Base-by-base conservation (phyloP, 2,329 filamentous ascomycete genomes). In the Fusarium camptoceras region DNA sequence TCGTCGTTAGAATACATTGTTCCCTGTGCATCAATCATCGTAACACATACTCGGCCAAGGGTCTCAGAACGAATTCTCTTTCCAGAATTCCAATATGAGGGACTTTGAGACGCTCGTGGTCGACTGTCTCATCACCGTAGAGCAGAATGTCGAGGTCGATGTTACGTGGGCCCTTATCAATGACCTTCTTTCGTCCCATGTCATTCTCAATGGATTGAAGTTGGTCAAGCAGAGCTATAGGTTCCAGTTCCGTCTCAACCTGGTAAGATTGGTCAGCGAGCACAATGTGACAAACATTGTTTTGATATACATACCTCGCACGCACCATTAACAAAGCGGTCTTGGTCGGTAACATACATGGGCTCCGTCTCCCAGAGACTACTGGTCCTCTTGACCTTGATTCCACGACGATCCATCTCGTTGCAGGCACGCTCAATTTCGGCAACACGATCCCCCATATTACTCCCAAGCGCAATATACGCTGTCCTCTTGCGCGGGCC, bases 341-440 rank as follows among this genome's bases (percentile, higher is more conserved):
- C 90, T 79, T 99, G 96, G 68, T 98, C 92, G 68, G 92, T 83
- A 69, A 98, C 92, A 80, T 99, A 99, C 96, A 99, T 99, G 24
- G 96, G 94, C 74, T 93, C 90, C 6, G 95, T 99, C 82, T 98
- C 94, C 87, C 96, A 99, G 5, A 99, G 84, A 66, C 90, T 91
- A 79, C 95, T 98, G 0, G 95, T 97, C 74, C 91, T 86, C 75
- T 89, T 86, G 41, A 99, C 87, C 55, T 82, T 88, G 76, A 98
- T 93, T 34, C 89, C 90, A 24, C 88, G 85, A 46, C 85, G 83
- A 68, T 92, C 89, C 89, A 99, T 94, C 77, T 92, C 88, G 46
- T 84, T 85, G 78, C 94, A 94, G 1, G 96, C 95, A 74, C 87
- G 85, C 79, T 98, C 94, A 70, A 99, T 97, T 87, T 91, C 92